Evolutionary conservation across 2,329 filamentous ascomycete species (phyloP), one percentile per base, ranked within the genome.

Genomic region (Thielaviopsis ethacetica): DNA sequence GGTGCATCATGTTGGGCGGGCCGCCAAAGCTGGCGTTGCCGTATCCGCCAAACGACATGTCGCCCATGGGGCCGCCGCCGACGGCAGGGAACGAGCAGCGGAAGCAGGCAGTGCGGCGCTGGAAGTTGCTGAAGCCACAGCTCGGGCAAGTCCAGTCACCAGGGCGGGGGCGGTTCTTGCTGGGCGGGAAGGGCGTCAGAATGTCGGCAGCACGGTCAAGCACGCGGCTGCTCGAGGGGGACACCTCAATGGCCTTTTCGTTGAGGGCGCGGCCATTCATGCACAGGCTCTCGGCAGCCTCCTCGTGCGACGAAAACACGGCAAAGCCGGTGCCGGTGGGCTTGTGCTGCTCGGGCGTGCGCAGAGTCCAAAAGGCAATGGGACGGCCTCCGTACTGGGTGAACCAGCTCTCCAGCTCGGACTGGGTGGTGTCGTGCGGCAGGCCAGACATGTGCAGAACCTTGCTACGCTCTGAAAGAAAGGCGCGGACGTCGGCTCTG

Each of bases 81-180:
- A 94, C 89, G 26, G 93, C 91, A n/a, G 93, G 91, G 82, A 94
- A 98, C 1, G 91, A 96, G 77, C 93, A 98, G 66, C 93, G 87
- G 86, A 98, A 98, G 73, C 93, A 98, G 57, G 91, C 93, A 19
- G 93, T 97, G 66, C 93, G 88, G 67, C 93, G 88, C 74, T 98
- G 93, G 77, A 98, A 98, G 79, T 98, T 98, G 67, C 90, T 96
- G 76, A 98, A 98, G 62, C 93, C 93, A 68, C 93, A 98, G 57
- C 91, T 96, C 53, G 93, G 93, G 76, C 93, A 98, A 62, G 91
- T 97, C 93, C 93, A 98, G 73, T 98, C 93, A 70, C 93, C 93
- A 47, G 93, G 93, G 60, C 93, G 86, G 62, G 93, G 93, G 51
- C 93, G 85, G 73, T 98, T 98, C 80, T 98, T 98, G 74, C 91